These are phyloP conservation scores for Cadophora luteo-olivacea DNA, from an alignment of 2,329 filamentous ascomycete genomes.

Conservation along the genomic window DNA sequence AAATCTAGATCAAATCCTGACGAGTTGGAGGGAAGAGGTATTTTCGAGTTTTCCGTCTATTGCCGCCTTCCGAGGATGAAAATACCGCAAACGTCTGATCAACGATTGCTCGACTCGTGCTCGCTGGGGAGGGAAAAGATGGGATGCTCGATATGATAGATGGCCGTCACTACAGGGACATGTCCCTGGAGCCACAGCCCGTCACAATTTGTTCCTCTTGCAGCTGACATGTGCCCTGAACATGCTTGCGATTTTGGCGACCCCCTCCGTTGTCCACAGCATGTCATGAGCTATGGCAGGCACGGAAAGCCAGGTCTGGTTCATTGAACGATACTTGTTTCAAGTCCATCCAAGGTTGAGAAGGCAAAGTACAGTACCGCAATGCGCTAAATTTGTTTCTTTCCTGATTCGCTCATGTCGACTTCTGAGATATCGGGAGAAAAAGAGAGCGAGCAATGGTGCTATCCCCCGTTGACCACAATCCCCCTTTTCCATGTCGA, in stretches of 20 bases:
- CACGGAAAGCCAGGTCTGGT: no score
- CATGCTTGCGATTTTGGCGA: background rate
- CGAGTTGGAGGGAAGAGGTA: background rate
- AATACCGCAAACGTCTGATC: conserved; percentile 4
- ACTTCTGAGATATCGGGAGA: no score
- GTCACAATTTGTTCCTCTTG: background rate
- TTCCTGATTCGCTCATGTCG: no score
- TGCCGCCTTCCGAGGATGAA: background rate
- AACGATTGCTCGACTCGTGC: background rate
- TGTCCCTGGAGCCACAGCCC: background rate
- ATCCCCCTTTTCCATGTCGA: no score
- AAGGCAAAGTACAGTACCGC: no score
- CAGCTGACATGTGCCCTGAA: background rate
- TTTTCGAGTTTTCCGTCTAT: background rate
- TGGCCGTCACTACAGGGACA: background rate
- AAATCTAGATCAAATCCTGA: background rate
- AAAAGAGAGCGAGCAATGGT: no score
- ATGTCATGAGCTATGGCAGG: no score
- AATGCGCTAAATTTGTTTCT: no score
- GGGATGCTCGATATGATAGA: background rate
- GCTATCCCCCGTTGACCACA: no score
- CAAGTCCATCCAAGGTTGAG: no score
- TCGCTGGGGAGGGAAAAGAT: background rate
- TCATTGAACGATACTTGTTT: no score
- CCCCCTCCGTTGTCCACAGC: background rate